Evolutionary conservation across 441 rosid species (phyloP), one percentile per base, ranked within the genome.

Genomic region (Corymbia citriodora): DNA sequence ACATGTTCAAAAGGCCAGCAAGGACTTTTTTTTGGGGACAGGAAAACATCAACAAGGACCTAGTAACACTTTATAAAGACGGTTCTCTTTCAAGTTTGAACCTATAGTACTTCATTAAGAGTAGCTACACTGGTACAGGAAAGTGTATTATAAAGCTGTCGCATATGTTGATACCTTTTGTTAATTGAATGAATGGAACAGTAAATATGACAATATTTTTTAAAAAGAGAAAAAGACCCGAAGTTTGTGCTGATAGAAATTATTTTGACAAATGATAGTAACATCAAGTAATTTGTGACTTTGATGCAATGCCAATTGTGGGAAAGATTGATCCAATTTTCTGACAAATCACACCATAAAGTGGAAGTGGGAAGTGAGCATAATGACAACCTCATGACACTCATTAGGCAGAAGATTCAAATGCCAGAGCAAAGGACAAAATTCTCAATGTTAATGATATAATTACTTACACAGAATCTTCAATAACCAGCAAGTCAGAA

Each of bases 381-480:
- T 23, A 86, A 31, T 36, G 89, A 74, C 65, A 59, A 18, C 54
- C 83, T 74, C 85, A 74, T 23, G 1, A 40, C 29, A 21, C 50
- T 74, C 29, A 40, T 40, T 48, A 74, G 29, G 85, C 52, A 74
- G 85, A 74, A 40, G 85, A 74, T 40, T 74, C 85, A 74, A 74
- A 74, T 40, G 85, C 85, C 85, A 74, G n/a, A 40, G 85, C 85
- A 23, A 74, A 74, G 52, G 52, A 40, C n/a, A 74, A 40, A 3
- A 74, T n/a, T n/a, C n/a, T n/a, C n/a, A 87, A 70, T 11, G 18
- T 12, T 14, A 55, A 55, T 45, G 87, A 83, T 82, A 74, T 65
- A 54, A 89, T 92, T 89, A 94, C 96, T 94, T 92, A 95, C 99
- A 94, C 89, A 88, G 99, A 98, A 96, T 98, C 99, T 93, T 98